Evolutionary conservation across 2,329 filamentous ascomycete species (phyloP).

Genomic region (Pseudocercospora fijiensis): DNA sequence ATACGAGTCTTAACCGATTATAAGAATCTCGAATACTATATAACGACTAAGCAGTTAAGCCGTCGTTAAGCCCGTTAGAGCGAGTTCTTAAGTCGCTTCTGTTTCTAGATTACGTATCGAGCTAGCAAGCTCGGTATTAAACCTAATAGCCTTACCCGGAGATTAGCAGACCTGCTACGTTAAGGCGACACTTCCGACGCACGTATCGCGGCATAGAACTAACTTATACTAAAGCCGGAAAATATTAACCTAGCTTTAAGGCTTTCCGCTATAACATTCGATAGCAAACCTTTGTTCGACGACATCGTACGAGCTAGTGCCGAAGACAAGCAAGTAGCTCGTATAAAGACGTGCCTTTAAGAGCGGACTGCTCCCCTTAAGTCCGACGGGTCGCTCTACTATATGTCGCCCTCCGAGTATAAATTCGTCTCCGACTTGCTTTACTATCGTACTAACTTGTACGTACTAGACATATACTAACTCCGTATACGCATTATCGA

Average conservation of each 20-base stretch:
- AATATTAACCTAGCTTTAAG: not conserved
- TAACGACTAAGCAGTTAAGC: not conserved
- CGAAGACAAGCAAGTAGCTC: too few species aligned
- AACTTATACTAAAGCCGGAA: not conserved
- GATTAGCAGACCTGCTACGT: too few species aligned
- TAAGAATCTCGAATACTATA: not conserved
- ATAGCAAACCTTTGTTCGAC: too few species aligned
- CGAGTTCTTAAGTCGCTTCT: not conserved
- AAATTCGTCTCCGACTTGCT: not conserved
- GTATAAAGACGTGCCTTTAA: not conserved
- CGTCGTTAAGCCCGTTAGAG: not conserved
- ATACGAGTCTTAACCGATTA: not conserved
- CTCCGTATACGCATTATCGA: not conserved
- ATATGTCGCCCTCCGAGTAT: not conserved
- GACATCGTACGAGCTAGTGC: too few species aligned
- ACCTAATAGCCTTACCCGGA: not conserved
- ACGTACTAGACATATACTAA: not conserved
- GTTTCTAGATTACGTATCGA: not conserved
- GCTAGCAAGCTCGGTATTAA: not conserved
- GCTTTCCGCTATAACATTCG: too few species aligned
- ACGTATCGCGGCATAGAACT: not conserved
- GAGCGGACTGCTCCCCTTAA: not conserved
- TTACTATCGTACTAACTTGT: not conserved
- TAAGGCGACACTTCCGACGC: not conserved
- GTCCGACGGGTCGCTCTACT: not conserved